phyloP scores from a whole-genome alignment of 352 stramenopile species.

The Phytophthora vignae region DNA sequence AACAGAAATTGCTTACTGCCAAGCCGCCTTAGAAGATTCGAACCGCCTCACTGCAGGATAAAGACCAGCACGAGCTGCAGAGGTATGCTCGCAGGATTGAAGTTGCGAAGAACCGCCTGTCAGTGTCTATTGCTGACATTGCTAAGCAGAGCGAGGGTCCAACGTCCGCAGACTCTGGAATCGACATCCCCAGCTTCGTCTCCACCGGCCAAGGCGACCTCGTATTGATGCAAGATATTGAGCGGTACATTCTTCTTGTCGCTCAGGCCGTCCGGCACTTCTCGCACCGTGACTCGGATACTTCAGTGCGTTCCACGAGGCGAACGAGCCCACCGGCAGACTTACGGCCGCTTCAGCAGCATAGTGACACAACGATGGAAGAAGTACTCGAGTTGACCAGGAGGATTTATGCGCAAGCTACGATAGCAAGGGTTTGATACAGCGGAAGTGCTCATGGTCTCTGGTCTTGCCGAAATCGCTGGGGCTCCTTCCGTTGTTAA shows the following conservation, averaged over 20 bases:
- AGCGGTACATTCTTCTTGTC: conserved; percentile 16
- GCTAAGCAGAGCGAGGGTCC: not conserved
- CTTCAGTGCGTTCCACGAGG: not conserved
- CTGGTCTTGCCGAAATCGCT: no score
- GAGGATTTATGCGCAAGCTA: not conserved
- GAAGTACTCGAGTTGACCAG: conserved; percentile 7
- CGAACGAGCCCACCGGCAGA: not conserved
- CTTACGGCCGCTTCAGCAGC: conserved; percentile 11
- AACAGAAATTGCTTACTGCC: conserved; percentile 13
- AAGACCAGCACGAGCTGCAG: conserved; percentile 5
- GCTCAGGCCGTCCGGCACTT: conserved; percentile 7
- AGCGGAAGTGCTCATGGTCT: no score
- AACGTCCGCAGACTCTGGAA: not conserved
- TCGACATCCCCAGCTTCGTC: conserved; percentile 10
- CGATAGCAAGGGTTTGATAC: not conserved
- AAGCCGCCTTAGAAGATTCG: not conserved
- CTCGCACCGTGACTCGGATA: not conserved
- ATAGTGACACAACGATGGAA: conserved; percentile 3
- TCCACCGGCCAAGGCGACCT: not conserved
- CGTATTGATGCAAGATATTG: conserved; percentile 13
- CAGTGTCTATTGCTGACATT: conserved; percentile 5
- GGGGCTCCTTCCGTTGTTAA: no score
- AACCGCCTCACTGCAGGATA: not conserved
- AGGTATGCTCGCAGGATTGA: conserved; percentile 6
- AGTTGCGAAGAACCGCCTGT: conserved; percentile 16